Base-by-base conservation (phyloP, 2,329 filamentous ascomycete genomes). In the Byssothecium circinans region DNA sequence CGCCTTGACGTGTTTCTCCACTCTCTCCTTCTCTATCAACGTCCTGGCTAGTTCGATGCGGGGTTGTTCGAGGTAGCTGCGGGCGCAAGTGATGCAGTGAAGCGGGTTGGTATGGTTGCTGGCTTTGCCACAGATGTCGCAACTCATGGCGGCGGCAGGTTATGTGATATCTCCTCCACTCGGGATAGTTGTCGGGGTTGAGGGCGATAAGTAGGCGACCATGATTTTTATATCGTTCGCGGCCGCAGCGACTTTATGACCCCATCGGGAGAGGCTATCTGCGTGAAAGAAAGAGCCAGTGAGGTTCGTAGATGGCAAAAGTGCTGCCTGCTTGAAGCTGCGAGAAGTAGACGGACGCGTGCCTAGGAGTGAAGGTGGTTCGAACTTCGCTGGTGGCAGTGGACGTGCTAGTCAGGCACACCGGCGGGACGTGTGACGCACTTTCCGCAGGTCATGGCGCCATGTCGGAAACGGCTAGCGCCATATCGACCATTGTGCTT, bases 1-100 rank as follows among this genome's bases (percentile, higher is more conserved):
- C 14, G 73, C 72, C 48, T 74, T 70, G 20, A 77, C 73, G 42
- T 77, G 72, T 30, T 69, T 71, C 41, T 72, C 73, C 2, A 74
- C 62, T 30, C 66, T 66, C 54, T 79, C 76, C 34, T 70, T 71
- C 25, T 75, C 70, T 45, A 79, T 67, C 18, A 80, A 65, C 8
- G 60, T 60, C 18, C 61, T 63, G 14, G 70, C 74, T 44, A 78
- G 73, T 40, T 74, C 64, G 58, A 78, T 58, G 45, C 78, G 74
- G 52, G 72, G 64, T 19, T 68, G 63, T 59, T 80, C 78, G 38
- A 80, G 61, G 27, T 67, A 62, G 19, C 69, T 64, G 56, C 74
- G 74, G 40, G 76, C 75, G 60, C 78, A 81, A 11, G 73, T 74
- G 15, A 73, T 62, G 61, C 78, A 81, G 53, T 74, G 65, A 51